These are phyloP conservation scores for Acidomyces sp. DNA, from an alignment of 495 filamentous ascomycete species.

Conservation along the genomic window DNA sequence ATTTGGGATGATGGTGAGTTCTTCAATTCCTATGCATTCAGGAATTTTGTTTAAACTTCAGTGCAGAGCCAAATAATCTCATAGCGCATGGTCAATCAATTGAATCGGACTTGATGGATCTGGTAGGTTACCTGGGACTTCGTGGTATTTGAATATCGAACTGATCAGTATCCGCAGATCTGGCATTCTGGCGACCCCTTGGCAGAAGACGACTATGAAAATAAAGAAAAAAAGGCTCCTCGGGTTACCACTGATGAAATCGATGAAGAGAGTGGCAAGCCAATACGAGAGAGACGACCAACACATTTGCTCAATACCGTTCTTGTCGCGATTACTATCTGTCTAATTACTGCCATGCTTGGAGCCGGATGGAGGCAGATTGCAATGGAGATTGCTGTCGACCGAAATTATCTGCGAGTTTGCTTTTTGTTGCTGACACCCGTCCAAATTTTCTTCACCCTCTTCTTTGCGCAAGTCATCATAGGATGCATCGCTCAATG, in stretches of 20 bases:
- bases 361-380: conserved; percentile 56
- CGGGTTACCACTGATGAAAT: conserved; percentile 35
- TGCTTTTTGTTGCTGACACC: conserved; percentile 50
- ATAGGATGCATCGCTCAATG: conserved; percentile 61
- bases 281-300: conserved; percentile 48
- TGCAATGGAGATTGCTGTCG: conserved; percentile 52
- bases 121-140: too few relatives aligned
- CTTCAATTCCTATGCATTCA: too few relatives aligned
- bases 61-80: conserved; percentile 49
- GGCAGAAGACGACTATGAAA: conserved; percentile 31
- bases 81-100: conserved; percentile 52
- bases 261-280: conserved; percentile 57
- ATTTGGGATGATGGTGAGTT: conserved; percentile 53
- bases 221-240: conserved; percentile 33
- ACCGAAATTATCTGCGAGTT: conserved; percentile 46
- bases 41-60: too few relatives aligned
- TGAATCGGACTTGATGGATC: conserved; percentile 58
- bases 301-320: conserved; percentile 55
- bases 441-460: conserved; percentile 65
- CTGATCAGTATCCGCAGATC: conserved; percentile 4
- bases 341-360: conserved; percentile 47
- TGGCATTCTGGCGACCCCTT: conserved; percentile 41
- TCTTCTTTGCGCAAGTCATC: conserved; percentile 43
- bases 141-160: too few relatives aligned
- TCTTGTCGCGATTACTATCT: conserved; percentile 49